Conservation (phyloP, 257 asterid genomes). For the Penstemon davidsonii region DNA sequence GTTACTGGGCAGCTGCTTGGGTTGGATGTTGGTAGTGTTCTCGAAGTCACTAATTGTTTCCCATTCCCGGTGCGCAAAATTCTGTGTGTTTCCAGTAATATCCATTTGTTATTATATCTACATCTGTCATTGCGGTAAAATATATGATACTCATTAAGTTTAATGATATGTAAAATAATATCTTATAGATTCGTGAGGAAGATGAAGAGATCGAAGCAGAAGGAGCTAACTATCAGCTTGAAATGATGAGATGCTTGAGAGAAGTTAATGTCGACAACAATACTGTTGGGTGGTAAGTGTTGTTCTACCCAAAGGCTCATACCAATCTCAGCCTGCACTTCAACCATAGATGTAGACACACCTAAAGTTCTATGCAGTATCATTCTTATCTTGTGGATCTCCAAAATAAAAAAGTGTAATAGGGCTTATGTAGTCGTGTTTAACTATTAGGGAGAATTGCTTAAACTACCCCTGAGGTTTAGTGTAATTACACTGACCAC, state of each 20-base stretch:
- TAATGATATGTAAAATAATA: background rate
- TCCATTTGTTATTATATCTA: too few species aligned
- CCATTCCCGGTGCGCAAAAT: constrained; percentile 76
- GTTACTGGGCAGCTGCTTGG: constrained; percentile 98
- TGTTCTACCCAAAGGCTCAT: background rate
- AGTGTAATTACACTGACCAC: too few species aligned
- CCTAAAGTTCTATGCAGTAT: too few species aligned
- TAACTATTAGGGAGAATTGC: too few species aligned
- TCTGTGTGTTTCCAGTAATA: background rate
- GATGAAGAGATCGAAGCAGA: constrained; percentile 98
- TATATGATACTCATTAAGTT: too few species aligned
- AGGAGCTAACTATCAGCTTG: constrained; percentile 98
- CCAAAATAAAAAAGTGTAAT: too few species aligned
- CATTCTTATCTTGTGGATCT: too few species aligned
- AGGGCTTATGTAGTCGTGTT: too few species aligned
- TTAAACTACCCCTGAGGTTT: too few species aligned
- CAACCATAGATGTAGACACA: too few species aligned
- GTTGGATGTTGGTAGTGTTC: constrained; percentile 95
- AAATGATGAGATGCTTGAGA: constrained; percentile 97
- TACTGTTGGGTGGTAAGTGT: constrained; percentile 89
- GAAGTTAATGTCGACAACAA: constrained; percentile 99
- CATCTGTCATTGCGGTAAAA: too few species aligned
- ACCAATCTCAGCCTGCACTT: too few species aligned
- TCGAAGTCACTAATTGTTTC: constrained; percentile 95
- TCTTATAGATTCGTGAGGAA: constrained; percentile 76